These are phyloP conservation scores for Plasmodiophora brassicae DNA, from an alignment of 208 protist species.

Conservation along the genomic window DNA sequence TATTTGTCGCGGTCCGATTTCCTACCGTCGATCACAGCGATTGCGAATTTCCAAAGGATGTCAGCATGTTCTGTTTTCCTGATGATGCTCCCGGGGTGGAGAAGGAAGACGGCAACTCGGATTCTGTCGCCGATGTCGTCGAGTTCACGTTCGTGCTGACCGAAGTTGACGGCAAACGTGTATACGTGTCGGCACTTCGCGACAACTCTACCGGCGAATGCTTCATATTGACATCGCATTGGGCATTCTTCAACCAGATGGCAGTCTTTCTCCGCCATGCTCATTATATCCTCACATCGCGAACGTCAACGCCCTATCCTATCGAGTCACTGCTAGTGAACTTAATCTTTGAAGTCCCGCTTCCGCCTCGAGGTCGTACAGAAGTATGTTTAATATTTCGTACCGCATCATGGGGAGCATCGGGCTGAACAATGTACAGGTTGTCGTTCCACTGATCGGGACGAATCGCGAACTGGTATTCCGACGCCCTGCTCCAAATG, in stretches of 20 bases:
- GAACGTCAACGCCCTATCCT: background rate
- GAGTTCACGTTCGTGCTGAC: constrained; percentile 47
- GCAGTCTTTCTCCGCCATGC: background rate
- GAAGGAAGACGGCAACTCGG: background rate
- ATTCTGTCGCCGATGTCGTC: background rate
- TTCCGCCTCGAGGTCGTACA: constrained; percentile 1
- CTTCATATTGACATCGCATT: constrained; percentile 28
- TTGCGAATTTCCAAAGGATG: constrained; percentile 28
- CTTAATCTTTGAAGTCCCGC: constrained; percentile 27
- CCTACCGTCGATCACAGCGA: background rate
- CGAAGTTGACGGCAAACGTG: constrained; percentile 40
- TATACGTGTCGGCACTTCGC: background rate
- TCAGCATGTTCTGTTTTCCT: constrained; percentile 25
- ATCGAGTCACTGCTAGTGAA: constrained; percentile 21
- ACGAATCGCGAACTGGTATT: background rate
- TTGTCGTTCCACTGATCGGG: background rate
- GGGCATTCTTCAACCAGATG: constrained; percentile 24
- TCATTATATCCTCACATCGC: background rate
- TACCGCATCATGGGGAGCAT: background rate
- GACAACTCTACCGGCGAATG: background rate
- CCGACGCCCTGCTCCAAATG: constrained; percentile 23
- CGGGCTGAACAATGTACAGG: background rate
- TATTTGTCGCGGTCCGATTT: background rate
- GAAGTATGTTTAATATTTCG: background rate
- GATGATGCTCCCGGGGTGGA: background rate